Evolutionary conservation across 1,139 yeast genomes (phyloP), one percentile per base, ranked within the genome.

Genomic region (Geotrichum aggregatum): DNA sequence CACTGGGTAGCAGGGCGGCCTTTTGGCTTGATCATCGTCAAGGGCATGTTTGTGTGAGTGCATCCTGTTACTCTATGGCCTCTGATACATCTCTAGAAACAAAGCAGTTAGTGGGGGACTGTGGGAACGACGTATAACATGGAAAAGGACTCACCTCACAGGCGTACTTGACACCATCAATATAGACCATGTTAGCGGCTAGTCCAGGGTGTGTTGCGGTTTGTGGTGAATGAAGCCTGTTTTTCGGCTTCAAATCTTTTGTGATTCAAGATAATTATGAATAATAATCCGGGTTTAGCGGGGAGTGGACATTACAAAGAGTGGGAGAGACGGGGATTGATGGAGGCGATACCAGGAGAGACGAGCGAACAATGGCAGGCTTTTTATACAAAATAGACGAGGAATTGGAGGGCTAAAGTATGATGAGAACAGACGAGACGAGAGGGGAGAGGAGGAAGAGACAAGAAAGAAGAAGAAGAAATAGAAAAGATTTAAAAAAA

Each of bases 1-100:
- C 98, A 91, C 66, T 89, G 96, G 2, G 96, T 83, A 0, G 96
- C 82, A 0, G 98, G 98, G 52, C 98, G 75, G 3, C 98, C 98
- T 67, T 91, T 92, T 11, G 96, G 96, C 67, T 91, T 91, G 67
- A 92, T 89, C 87, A 85, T 84, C 65, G 87, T 84, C 59, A 92
- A 72, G 3, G 95, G 95, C 65, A 86, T 88, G 62, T 91, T 96
- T 1, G 92, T 83, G 66, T 92, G 98, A 50, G 84, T 83, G 69
- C 98, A 92, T 4, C 95, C 82, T 2, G 96, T 86, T 42, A 91
- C 98, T 54, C 98, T 75, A 66, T 92, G 98, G 49, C 98, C 98
- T 58, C 98, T 77, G 52, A 92, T 89, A 70, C 98, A 91, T 59
- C 97, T 75, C 47, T 46, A 19, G 7, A 28, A 31, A 14, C 21